These are phyloP conservation scores for Calocybe cyanea DNA, from an alignment of 768 basidiomycete genomes.

Conservation along the genomic window DNA sequence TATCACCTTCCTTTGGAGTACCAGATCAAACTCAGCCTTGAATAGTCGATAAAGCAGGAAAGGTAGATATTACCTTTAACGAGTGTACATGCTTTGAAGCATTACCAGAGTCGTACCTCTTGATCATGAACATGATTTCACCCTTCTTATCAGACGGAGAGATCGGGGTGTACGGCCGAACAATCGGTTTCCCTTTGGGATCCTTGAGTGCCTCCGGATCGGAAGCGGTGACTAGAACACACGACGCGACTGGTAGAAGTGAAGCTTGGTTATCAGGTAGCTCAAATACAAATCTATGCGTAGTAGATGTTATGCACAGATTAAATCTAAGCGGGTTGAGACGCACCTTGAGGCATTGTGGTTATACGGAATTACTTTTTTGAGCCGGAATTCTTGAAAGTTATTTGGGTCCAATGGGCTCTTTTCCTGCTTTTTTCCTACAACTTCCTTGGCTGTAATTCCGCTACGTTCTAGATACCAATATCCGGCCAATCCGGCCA, in stretches of 20 bases:
- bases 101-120: slow-evolving; percentile 79
- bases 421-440: slow-evolving; percentile 37
- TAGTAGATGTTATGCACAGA: not conserved
- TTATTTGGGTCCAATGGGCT: slow-evolving; percentile 73
- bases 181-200: slow-evolving; percentile 81
- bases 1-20: slow-evolving; percentile 59
- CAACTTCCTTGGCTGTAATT: slow-evolving; percentile 19
- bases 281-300: slow-evolving; percentile 70
- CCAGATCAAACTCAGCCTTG: not conserved
- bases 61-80: slow-evolving; percentile 46
- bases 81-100: slow-evolving; percentile 80
- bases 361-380: slow-evolving; percentile 82
- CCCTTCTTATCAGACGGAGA: slow-evolving; percentile 73
- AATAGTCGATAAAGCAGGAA: not conserved
- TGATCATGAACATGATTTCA: slow-evolving; percentile 77
- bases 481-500: slow-evolving; percentile 40
- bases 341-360: slow-evolving; percentile 83
- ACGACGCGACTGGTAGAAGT: slow-evolving; percentile 75
- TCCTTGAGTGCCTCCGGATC: slow-evolving; percentile 62
- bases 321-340: not conserved
- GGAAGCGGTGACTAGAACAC: slow-evolving; percentile 73
- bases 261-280: slow-evolving; percentile 77
- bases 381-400: slow-evolving; percentile 79
- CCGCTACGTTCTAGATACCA: slow-evolving; percentile 43
- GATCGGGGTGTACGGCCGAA: slow-evolving; percentile 92